These are phyloP conservation scores for Wickerhamomyces bovis DNA, from an alignment of 805 yeast genomes.

Conservation along the genomic window DNA sequence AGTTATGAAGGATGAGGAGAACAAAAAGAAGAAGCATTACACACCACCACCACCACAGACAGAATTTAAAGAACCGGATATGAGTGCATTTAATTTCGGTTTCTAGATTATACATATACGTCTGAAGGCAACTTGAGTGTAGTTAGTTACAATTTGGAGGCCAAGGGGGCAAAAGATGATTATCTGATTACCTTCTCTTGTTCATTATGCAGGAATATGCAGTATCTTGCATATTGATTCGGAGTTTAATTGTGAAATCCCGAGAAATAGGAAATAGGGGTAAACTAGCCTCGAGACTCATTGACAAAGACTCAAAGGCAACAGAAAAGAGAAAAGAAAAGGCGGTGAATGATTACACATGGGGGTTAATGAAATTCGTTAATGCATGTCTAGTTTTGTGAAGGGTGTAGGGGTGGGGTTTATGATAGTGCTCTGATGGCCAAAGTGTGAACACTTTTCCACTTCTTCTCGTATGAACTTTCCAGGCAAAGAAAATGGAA, in stretches of 20 bases:
- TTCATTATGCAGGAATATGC: background rate
- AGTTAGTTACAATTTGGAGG: background rate
- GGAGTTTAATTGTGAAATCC: background rate
- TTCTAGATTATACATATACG: conserved; percentile 8
- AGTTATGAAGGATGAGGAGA: conserved; percentile 8
- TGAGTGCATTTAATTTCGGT: conserved; percentile 64
- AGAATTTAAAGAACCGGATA: conserved; percentile 65
- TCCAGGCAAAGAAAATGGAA: conserved; percentile 15
- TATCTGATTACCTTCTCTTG: background rate
- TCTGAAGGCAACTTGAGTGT: background rate
- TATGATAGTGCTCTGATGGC: background rate
- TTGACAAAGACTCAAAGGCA: background rate
- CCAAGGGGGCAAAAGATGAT: too few relatives aligned
- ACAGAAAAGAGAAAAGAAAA: background rate
- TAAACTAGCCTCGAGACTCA: background rate
- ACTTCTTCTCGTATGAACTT: conserved; percentile 19
- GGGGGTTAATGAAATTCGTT: background rate
- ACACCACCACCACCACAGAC: conserved; percentile 43
- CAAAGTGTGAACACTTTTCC: conserved; percentile 12
- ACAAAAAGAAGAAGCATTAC: conserved; percentile 4
- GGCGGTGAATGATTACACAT: background rate
- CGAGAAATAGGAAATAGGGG: background rate
- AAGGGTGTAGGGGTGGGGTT: background rate
- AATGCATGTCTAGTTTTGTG: background rate
- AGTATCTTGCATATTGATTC: too few relatives aligned